These are phyloP conservation scores for Trypanosoma conorhini DNA, from an alignment of 208 protist species.

Conservation along the genomic window DNA sequence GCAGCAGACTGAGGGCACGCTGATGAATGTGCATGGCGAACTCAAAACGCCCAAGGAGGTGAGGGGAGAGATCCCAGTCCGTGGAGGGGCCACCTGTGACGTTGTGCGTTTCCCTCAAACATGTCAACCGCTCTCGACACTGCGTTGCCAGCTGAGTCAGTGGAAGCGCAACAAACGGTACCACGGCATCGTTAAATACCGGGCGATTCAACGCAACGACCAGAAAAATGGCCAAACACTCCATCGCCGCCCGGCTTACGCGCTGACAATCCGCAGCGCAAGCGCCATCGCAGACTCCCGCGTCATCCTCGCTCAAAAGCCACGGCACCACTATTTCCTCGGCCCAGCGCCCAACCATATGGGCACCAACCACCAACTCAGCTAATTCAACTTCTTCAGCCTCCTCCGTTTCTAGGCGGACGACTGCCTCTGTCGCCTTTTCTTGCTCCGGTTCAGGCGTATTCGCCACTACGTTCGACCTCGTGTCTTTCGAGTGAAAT, in stretches of 20 bases:
- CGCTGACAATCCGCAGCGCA: slow-evolving; percentile 3
- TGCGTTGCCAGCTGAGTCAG: slow-evolving; percentile 16
- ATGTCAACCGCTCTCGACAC: slow-evolving; percentile 14
- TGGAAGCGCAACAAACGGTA: slow-evolving; percentile 6
- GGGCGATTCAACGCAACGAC: slow-evolving; percentile 13
- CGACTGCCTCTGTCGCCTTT: background rate
- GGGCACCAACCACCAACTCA: slow-evolving; percentile 4
- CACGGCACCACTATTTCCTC: slow-evolving; percentile 23
- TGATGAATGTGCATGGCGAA: slow-evolving; percentile 32
- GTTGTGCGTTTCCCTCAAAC: slow-evolving; percentile 1
- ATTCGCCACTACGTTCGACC: background rate
- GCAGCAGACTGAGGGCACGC: slow-evolving; percentile 20
- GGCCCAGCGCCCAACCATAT: slow-evolving; percentile 20
- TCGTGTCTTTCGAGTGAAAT: background rate
- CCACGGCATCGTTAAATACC: slow-evolving; percentile 1
- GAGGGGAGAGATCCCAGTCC: slow-evolving; percentile 1
- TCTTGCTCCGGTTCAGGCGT: background rate
- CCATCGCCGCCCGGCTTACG: slow-evolving; percentile 23
- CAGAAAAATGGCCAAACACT: slow-evolving; percentile 18
- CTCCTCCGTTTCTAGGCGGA: background rate
- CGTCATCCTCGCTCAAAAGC: slow-evolving; percentile 20
- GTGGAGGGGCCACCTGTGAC: background rate
- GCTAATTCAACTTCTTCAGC: slow-evolving; percentile 8
- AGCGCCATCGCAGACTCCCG: background rate
- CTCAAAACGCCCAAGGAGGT: slow-evolving; percentile 31